These are phyloP conservation scores for Racocetra persica DNA, from an alignment of 371 early-diverging fungal genomes.

Conservation along the genomic window DNA sequence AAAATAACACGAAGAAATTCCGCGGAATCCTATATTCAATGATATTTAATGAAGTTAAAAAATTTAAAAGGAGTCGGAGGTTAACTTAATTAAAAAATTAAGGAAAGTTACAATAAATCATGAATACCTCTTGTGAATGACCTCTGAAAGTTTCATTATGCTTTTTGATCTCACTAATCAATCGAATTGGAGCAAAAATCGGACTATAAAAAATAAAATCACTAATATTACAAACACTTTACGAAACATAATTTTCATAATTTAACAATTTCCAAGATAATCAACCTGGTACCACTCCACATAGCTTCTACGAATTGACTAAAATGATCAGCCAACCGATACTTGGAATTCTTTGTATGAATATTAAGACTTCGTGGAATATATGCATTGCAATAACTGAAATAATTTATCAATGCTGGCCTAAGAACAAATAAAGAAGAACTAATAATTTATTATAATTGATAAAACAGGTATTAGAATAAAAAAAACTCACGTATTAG, in stretches of 20 bases:
- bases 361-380: conserved; percentile 48
- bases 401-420: conserved; percentile 49
- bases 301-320: conserved; percentile 50
- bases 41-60: no score
- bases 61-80: no score
- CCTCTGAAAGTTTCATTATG: conserved; percentile 54
- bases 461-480: no score
- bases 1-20: conserved; percentile 58
- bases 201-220: conserved; percentile 45
- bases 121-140: conserved; percentile 49
- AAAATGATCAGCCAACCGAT: conserved; percentile 50
- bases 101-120: background rate
- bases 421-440: conserved; percentile 17
- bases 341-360: conserved; percentile 46
- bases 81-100: no score
- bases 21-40: conserved; percentile 53
- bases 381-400: conserved; percentile 52
- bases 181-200: conserved; percentile 47
- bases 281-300: conserved; percentile 54
- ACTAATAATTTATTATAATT: background rate
- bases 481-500: conserved; percentile 49
- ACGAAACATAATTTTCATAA: no score
- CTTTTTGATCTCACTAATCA: conserved; percentile 51
- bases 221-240: no score
- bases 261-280: background rate